Conservation (phyloP, 352 stramenopile genomes). For the Elongisporangium prolatum region DNA sequence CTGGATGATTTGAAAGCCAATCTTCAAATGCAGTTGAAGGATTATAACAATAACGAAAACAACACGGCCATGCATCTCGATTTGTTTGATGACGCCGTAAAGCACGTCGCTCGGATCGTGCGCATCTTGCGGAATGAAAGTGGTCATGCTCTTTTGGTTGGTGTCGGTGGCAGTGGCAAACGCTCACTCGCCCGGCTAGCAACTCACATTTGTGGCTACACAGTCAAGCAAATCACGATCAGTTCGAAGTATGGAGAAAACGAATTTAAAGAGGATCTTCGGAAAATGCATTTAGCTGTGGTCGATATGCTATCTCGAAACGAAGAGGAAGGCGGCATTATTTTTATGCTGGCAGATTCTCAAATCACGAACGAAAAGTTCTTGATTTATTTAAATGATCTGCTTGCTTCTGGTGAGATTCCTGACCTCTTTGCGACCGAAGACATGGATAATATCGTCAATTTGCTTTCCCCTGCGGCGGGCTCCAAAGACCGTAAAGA, state of each 20-base stretch:
- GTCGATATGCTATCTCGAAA: constrained; percentile 88
- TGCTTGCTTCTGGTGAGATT: constrained; percentile 92
- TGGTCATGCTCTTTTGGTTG: constrained; percentile 91
- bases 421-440: constrained; percentile 93
- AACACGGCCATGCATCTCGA: constrained; percentile 96
- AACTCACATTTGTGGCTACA: constrained; percentile 92
- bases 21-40: constrained; percentile 84
- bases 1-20: constrained; percentile 88
- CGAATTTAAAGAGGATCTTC: constrained; percentile 96
- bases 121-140: constrained; percentile 90
- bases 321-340: constrained; percentile 83
- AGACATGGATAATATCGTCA: constrained; percentile 94
- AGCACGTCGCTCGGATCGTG: constrained; percentile 94
- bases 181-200: constrained; percentile 91
- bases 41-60: constrained; percentile 96
- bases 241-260: constrained; percentile 93
- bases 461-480: constrained; percentile 68
- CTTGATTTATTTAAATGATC: constrained; percentile 95
- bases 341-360: constrained; percentile 94
- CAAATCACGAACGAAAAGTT: constrained; percentile 97
- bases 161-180: constrained; percentile 93
- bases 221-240: constrained; percentile 92
- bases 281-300: constrained; percentile 92
- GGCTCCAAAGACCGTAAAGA: constrained; percentile 87
- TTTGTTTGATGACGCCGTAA: constrained; percentile 96